These are phyloP conservation scores for Rhizodiscina lignyota DNA, from an alignment of 495 filamentous ascomycete species.

Conservation along the genomic window DNA sequence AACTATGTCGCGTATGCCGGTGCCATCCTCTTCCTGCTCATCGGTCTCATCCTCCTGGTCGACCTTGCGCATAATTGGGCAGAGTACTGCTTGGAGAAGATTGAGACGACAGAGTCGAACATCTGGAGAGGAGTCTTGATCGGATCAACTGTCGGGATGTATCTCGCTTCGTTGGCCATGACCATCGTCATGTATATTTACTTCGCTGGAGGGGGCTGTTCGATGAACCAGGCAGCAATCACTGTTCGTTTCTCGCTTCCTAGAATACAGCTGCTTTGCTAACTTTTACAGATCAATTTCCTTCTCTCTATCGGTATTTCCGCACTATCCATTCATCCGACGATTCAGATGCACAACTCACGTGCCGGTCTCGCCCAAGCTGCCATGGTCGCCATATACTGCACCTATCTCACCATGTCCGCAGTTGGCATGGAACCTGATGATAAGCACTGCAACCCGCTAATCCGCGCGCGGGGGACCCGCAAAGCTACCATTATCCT, in stretches of 20 bases:
- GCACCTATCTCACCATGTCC: constrained; percentile 96
- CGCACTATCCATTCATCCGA: constrained; percentile 72
- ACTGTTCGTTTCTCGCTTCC: constrained; percentile 34
- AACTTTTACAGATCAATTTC: constrained; percentile 52
- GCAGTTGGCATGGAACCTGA: constrained; percentile 98
- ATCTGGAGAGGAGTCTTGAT: constrained; percentile 76
- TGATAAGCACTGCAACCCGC: constrained; percentile 83
- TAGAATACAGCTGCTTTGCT: too few relatives aligned
- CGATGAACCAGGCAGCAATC: constrained; percentile 82
- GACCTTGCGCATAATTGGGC: constrained; percentile 97
- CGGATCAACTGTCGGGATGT: constrained; percentile 89
- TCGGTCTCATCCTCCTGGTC: constrained; percentile 83
- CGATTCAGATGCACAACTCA: constrained; percentile 80
- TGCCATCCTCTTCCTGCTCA: constrained; percentile 84
- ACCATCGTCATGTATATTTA: constrained; percentile 95
- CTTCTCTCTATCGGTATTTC: constrained; percentile 70
- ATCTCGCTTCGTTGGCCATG: constrained; percentile 74
- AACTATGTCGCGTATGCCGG: constrained; percentile 80
- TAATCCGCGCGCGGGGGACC: constrained; percentile 78
- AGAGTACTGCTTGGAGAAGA: constrained; percentile 84
- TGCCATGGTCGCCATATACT: constrained; percentile 95
- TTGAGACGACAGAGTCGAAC: constrained; percentile 73
- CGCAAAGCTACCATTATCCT: constrained; percentile 76
- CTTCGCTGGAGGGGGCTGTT: constrained; percentile 68
- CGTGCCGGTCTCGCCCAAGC: constrained; percentile 89